phyloP scores from a whole-genome alignment of 208 protist species.

The Crithidia acanthocephali region DNA sequence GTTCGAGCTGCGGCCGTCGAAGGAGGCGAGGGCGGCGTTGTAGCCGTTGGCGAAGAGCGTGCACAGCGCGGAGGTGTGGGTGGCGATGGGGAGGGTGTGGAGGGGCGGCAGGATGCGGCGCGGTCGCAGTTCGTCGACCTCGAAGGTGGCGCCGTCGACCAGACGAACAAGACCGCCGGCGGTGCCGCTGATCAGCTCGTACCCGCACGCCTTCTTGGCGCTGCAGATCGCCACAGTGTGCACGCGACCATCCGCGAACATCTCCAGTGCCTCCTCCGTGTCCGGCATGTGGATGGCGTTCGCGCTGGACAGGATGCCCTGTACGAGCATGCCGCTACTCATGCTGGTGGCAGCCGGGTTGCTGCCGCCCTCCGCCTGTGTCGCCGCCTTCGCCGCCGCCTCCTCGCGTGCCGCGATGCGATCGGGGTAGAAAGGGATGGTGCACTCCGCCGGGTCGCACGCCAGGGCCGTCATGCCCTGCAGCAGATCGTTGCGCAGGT shows the following conservation, averaged over 20 bases:
- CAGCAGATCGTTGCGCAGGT: slow-evolving; percentile 8
- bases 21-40: slow-evolving; percentile 37
- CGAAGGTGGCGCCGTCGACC: slow-evolving; percentile 9
- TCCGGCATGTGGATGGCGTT: slow-evolving; percentile 6
- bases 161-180: neutral
- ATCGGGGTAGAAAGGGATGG: slow-evolving; percentile 22
- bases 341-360: neutral
- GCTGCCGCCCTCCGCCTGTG: neutral
- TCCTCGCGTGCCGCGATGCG: slow-evolving; percentile 18
- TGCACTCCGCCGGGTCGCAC: slow-evolving; percentile 13
- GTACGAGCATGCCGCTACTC: slow-evolving; percentile 3
- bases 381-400: neutral
- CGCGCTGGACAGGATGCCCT: neutral
- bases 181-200: slow-evolving; percentile 16
- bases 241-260: slow-evolving; percentile 36
- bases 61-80: slow-evolving; percentile 26
- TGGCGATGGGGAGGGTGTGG: slow-evolving; percentile 23
- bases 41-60: slow-evolving; percentile 34
- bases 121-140: slow-evolving; percentile 22
- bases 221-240: slow-evolving; percentile 30
- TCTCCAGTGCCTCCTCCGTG: slow-evolving; percentile 8
- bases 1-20: slow-evolving; percentile 31
- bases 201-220: slow-evolving; percentile 15
- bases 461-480: slow-evolving; percentile 13
- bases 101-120: slow-evolving; percentile 14